Evolutionary conservation across 129 eudicot genomes (phyloP).

Genomic region (Tagetes erecta): DNA sequence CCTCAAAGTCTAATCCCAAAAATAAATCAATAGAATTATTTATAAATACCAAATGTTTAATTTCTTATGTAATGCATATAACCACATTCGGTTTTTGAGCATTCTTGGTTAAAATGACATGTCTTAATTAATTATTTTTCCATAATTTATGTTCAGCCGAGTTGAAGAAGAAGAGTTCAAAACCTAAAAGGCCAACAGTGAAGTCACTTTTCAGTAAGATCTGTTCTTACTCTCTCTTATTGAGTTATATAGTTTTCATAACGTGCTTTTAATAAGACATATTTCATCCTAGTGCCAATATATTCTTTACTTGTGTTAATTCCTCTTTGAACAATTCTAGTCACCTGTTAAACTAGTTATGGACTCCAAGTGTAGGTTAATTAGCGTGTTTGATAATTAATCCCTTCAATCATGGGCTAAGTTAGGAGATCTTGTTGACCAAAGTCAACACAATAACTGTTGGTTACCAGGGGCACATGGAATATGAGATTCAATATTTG

Average conservation of each 20-base stretch:
- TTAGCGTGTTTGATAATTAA: neutral
- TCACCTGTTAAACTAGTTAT: neutral
- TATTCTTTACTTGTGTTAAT: neutral
- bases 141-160: conserved; percentile 55
- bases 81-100: conserved; percentile 4
- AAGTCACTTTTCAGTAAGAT: conserved; percentile 91
- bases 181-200: conserved; percentile 32
- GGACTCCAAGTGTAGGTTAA: conserved; percentile 4
- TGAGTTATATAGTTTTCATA: too few relatives aligned
- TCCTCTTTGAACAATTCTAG: neutral
- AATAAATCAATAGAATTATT: conserved; percentile 17
- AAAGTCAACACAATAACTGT: neutral
- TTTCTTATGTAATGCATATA: neutral
- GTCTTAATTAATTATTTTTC: conserved; percentile 14
- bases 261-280: neutral
- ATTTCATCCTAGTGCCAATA: too few relatives aligned
- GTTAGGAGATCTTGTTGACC: neutral
- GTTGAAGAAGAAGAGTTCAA: conserved; percentile 88
- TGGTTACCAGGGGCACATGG: neutral
- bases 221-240: neutral
- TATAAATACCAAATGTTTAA: conserved; percentile 12
- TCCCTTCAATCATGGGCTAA: conserved; percentile 9
- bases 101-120: neutral
- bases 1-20: neutral
- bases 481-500: neutral